These are phyloP conservation scores for Cucumis cinereus DNA, from an alignment of 306 rosid genomes.

Conservation along the genomic window DNA sequence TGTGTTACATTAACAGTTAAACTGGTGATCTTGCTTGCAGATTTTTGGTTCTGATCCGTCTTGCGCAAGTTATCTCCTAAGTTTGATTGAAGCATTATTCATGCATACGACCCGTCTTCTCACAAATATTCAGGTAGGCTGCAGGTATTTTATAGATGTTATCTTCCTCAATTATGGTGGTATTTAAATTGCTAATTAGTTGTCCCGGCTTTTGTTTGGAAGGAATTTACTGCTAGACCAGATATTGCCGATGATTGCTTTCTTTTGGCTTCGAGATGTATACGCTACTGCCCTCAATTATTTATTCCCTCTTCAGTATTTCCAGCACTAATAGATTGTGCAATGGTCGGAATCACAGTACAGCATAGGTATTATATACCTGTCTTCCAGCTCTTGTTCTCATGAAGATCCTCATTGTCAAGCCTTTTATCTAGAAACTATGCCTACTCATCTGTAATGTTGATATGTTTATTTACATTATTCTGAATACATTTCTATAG, in stretches of 20 bases:
- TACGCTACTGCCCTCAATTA: constrained; percentile 95
- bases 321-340: constrained; percentile 87
- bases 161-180: constrained; percentile 12
- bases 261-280: constrained; percentile 94
- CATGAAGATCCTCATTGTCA: neutral
- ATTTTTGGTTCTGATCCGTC: constrained; percentile 95
- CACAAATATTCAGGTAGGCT: constrained; percentile 70
- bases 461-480: neutral
- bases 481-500: neutral
- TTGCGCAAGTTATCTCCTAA: constrained; percentile 85
- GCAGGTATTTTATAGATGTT: neutral
- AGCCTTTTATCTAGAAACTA: neutral
- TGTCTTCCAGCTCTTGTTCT: constrained; percentile 9
- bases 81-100: constrained; percentile 83
- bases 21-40: constrained; percentile 40
- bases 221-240: constrained; percentile 99
- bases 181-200: constrained; percentile 4
- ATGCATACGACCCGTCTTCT: constrained; percentile 72
- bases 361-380: constrained; percentile 61
- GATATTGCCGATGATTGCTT: constrained; percentile 99
- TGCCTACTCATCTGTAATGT: neutral
- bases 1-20: constrained; percentile 10
- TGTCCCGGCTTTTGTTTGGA: constrained; percentile 17
- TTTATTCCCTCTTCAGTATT: constrained; percentile 84
- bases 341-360: constrained; percentile 89